Percentiles rank a stretch among this genome's conserved stretches.
These are phyloP conservation scores for Chrysoporthe cubensis DNA, from an alignment of 2,329 filamentous ascomycete genomes.

Conservation along the genomic window DNA sequence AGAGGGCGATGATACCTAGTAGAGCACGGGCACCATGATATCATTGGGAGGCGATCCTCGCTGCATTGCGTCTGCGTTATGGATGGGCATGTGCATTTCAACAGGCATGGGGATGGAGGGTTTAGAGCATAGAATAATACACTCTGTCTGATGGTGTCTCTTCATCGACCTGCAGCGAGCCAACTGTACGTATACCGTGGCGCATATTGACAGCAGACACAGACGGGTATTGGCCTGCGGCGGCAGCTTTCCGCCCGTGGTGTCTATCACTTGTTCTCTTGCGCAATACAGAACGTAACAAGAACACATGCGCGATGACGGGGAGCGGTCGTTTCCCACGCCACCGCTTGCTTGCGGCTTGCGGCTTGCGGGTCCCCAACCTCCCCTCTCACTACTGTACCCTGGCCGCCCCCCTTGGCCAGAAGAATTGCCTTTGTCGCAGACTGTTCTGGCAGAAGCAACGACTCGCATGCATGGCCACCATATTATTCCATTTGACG, in stretches of 20 bases:
- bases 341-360: not conserved
- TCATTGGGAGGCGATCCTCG: conserved; percentile 6
- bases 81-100: not conserved
- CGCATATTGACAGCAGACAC: not conserved
- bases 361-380: not conserved
- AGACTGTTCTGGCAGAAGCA: not conserved
- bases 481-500: not conserved
- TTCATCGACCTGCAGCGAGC: too few relatives aligned
- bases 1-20: too few relatives aligned
- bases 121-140: not conserved
- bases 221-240: not conserved
- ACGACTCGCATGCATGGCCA: not conserved
- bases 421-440: not conserved
- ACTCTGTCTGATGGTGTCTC: not conserved
- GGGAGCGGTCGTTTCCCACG: not conserved
- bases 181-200: not conserved
- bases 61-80: conserved; percentile 12
- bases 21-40: not conserved
- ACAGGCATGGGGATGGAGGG: not conserved
- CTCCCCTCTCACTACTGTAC: not conserved
- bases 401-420: too few relatives aligned
- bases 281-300: not conserved
- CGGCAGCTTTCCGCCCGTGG: not conserved
- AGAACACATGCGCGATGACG: not conserved
- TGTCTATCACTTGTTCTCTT: conserved; percentile 7